phyloP scores from a whole-genome alignment of 2,329 filamentous ascomycete genomes.

The Colletotrichum spaethianum region DNA sequence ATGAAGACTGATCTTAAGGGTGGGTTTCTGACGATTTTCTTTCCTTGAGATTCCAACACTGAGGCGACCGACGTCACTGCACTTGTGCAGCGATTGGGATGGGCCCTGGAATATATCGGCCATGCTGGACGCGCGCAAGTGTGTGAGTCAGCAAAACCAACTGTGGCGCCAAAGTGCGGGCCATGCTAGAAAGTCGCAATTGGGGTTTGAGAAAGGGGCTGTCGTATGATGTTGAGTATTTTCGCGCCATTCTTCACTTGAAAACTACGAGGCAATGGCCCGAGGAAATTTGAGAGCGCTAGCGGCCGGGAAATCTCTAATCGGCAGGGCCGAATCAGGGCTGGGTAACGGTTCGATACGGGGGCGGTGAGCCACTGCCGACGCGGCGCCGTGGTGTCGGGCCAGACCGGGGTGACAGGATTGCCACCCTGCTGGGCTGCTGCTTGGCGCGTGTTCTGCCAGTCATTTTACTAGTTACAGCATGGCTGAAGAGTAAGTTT shows the following conservation, averaged over 20 bases:
- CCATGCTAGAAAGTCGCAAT: slow-evolving; percentile 5
- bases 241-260: neutral
- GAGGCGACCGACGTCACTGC: slow-evolving; percentile 29
- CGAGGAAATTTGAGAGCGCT: too few relatives aligned
- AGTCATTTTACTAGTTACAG: neutral
- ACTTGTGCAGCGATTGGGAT: neutral
- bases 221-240: slow-evolving; percentile 31
- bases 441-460: neutral
- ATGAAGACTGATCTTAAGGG: neutral
- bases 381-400: slow-evolving; percentile 29
- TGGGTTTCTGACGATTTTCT: neutral
- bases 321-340: slow-evolving; percentile 4
- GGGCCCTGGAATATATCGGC: slow-evolving; percentile 15
- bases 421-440: neutral
- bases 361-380: slow-evolving; percentile 10
- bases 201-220: neutral
- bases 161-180: slow-evolving; percentile 5
- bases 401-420: neutral
- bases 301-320: neutral
- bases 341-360: slow-evolving; percentile 12
- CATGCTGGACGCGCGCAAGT: neutral
- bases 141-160: slow-evolving; percentile 24
- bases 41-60: neutral
- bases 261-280: neutral
- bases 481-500: neutral